Conservation (phyloP, 345 rosid species). For the Gynandropsis gynandra region DNA sequence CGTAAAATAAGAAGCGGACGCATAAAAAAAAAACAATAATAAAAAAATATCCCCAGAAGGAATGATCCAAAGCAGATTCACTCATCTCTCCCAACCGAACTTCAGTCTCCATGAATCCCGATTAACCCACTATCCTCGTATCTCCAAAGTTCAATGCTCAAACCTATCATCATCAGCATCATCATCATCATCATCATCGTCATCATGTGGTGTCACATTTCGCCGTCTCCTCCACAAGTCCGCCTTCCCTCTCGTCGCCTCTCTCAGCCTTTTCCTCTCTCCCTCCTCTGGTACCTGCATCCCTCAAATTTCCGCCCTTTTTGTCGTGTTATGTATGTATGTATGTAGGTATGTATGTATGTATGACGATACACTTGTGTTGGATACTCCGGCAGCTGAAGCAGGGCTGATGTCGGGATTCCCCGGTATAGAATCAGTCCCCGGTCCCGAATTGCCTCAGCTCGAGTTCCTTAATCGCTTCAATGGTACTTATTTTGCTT, state of each 20-base stretch:
- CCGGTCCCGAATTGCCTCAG: conserved; percentile 75
- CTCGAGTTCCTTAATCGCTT: conserved; percentile 66
- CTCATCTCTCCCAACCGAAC: conserved; percentile 25
- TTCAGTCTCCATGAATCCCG: conserved; percentile 20
- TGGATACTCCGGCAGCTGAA: conserved; percentile 43
- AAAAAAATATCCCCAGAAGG: conserved; percentile 22
- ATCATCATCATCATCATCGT: conserved; percentile 19
- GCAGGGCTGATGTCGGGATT: conserved; percentile 81
- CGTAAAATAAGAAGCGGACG: too few relatives aligned
- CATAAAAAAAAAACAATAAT: too few relatives aligned
- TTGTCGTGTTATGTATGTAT: neutral
- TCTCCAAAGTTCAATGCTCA: conserved; percentile 23
- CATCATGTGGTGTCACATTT: conserved; percentile 24
- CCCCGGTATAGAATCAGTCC: conserved; percentile 84
- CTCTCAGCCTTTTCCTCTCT: conserved; percentile 58
- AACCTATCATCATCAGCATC: conserved; percentile 19
- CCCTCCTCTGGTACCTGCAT: conserved; percentile 48
- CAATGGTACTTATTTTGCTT: conserved; percentile 44
- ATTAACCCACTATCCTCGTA: conserved; percentile 20
- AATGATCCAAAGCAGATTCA: conserved; percentile 33
- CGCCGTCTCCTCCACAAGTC: conserved; percentile 30
- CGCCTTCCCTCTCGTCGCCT: conserved; percentile 54
- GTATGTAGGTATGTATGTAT: conserved; percentile 1
- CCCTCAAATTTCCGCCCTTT: neutral
- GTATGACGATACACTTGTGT: neutral